A percentile compares a stretch with the other conserved stretches of the same genome.
phyloP scores from a whole-genome alignment of 805 yeast genomes.

The Lachancea dasiensis region DNA sequence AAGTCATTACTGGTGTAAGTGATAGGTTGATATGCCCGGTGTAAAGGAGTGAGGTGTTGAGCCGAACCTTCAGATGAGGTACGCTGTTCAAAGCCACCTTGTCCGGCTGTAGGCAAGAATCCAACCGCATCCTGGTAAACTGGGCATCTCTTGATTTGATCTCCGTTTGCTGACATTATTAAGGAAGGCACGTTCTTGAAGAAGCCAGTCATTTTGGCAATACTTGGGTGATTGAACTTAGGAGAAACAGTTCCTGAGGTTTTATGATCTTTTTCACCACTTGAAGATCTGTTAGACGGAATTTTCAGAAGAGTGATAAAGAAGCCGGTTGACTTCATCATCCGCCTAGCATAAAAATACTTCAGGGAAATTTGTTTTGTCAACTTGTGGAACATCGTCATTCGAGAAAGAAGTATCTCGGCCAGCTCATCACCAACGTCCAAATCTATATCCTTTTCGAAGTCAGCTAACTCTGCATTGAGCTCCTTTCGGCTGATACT shows the following conservation, averaged over 20 bases:
- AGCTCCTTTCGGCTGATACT: slow-evolving; percentile 19
- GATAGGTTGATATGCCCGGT: slow-evolving; percentile 31
- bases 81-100: slow-evolving; percentile 6
- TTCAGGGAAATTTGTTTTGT: slow-evolving; percentile 45
- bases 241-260: slow-evolving; percentile 5
- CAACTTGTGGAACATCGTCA: slow-evolving; percentile 38
- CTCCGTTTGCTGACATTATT: slow-evolving; percentile 29
- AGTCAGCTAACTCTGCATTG: slow-evolving; percentile 24
- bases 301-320: slow-evolving; percentile 36
- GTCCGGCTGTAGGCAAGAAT: slow-evolving; percentile 20
- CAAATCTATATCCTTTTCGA: slow-evolving; percentile 32
- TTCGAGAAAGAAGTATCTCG: slow-evolving; percentile 35
- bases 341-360: slow-evolving; percentile 64
- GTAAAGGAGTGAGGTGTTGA: slow-evolving; percentile 25
- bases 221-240: slow-evolving; percentile 20
- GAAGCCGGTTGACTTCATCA: slow-evolving; percentile 49
- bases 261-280: slow-evolving; percentile 3
- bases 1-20: slow-evolving; percentile 30
- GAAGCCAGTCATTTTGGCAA: slow-evolving; percentile 24
- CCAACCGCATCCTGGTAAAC: slow-evolving; percentile 35
- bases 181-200: slow-evolving; percentile 32
- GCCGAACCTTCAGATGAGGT: slow-evolving; percentile 11
- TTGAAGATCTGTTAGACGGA: slow-evolving; percentile 20
- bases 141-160: slow-evolving; percentile 33
- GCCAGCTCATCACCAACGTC: slow-evolving; percentile 36